phyloP scores from a whole-genome alignment of 768 basidiomycete genomes.

The Tulasnella sp. region DNA sequence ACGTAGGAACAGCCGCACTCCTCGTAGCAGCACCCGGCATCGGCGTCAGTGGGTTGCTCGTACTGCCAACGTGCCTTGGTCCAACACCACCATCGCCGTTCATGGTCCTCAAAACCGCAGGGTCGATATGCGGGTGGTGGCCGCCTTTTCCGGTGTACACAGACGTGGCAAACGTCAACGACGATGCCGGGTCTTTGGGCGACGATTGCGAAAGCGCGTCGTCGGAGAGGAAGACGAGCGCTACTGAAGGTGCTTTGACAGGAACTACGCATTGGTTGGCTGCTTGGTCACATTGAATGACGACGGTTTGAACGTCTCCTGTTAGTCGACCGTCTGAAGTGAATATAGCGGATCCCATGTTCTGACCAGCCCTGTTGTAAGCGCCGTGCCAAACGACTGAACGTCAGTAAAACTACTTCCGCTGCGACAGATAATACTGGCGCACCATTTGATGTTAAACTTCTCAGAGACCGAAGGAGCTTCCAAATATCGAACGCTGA shows the following conservation, averaged over 20 bases:
- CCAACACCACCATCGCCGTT: conserved; percentile 13
- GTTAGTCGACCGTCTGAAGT: conserved; percentile 32
- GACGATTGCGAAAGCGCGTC: conserved; percentile 23
- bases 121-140: neutral
- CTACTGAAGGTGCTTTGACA: conserved; percentile 33
- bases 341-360: conserved; percentile 28
- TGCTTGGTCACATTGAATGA: conserved; percentile 30
- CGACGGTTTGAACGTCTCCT: conserved; percentile 28
- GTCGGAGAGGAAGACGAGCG: conserved; percentile 33
- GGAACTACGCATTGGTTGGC: conserved; percentile 30
- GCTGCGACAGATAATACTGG: neutral
- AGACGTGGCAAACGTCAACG: conserved; percentile 11
- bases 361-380: conserved; percentile 30
- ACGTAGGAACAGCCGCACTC: neutral
- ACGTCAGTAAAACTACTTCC: neutral
- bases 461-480: conserved; percentile 32
- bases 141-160: neutral
- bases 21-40: neutral
- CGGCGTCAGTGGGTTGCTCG: neutral
- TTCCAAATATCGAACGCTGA: conserved; percentile 30
- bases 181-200: neutral
- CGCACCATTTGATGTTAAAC: conserved; percentile 34
- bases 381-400: neutral
- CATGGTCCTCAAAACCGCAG: conserved; percentile 4
- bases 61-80: conserved; percentile 10